Percentiles rank a stretch among this genome's conserved stretches.
phyloP scores from a whole-genome alignment of 495 filamentous ascomycete genomes.

The Hyphodiscus hymeniophilus region DNA sequence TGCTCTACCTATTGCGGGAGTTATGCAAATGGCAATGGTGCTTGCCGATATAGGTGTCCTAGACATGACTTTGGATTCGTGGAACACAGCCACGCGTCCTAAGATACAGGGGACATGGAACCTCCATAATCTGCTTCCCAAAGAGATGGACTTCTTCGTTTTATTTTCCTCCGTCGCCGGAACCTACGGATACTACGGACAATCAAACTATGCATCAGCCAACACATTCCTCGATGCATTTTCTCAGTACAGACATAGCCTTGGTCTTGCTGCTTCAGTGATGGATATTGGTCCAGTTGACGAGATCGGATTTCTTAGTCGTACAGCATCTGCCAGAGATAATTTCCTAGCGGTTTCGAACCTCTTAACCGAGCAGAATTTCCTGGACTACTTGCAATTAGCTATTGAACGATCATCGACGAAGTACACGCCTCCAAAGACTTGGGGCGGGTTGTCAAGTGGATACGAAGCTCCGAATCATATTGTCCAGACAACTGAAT shows the following conservation, averaged over 20 bases:
- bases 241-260: conserved; percentile 35
- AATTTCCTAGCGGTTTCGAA: background rate
- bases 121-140: conserved; percentile 37
- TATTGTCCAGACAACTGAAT: conserved; percentile 1
- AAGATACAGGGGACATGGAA: conserved; percentile 49
- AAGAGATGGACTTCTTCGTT: conserved; percentile 56
- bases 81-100: conserved; percentile 36
- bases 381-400: background rate
- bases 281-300: conserved; percentile 32
- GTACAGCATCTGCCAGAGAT: background rate
- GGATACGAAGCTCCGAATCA: no score
- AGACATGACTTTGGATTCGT: conserved; percentile 41
- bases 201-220: conserved; percentile 54
- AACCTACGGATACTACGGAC: conserved; percentile 46
- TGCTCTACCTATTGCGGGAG: background rate
- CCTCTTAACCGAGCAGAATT: no score
- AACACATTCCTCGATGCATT: conserved; percentile 53
- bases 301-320: background rate
- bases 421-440: background rate
- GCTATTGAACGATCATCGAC: background rate
- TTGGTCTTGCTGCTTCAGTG: conserved; percentile 36
- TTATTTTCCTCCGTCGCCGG: conserved; percentile 52
- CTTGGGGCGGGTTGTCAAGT: no score
- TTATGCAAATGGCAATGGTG: conserved; percentile 14
- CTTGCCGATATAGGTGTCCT: conserved; percentile 26